These are phyloP conservation scores for Annulohypoxylon stygium DNA, from an alignment of 495 filamentous ascomycete genomes.

Conservation along the genomic window DNA sequence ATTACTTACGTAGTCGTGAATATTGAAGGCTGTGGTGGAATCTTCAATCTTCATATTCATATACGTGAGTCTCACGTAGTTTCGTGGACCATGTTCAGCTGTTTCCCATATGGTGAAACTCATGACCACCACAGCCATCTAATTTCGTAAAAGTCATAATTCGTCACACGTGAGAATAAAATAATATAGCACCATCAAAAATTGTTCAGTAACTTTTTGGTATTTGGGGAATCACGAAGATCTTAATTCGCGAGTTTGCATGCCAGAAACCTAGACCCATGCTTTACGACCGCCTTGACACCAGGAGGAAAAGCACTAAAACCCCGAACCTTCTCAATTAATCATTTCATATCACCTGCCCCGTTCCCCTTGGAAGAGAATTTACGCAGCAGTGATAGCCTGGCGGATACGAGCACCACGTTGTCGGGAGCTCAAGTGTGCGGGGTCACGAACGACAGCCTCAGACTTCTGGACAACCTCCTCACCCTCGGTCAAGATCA, in stretches of 20 bases:
- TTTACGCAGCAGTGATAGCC: conserved; percentile 85
- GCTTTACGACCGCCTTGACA: conserved; percentile 57
- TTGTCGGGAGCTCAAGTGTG: conserved; percentile 85
- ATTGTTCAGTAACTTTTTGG: conserved; percentile 47
- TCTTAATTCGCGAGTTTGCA: conserved; percentile 54
- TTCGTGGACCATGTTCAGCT: neutral
- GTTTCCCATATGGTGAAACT: neutral
- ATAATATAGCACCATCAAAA: neutral
- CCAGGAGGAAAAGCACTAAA: conserved; percentile 54
- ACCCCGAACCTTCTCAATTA: conserved; percentile 47
- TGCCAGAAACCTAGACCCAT: conserved; percentile 57
- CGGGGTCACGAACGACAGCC: conserved; percentile 69
- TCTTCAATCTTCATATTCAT: no score
- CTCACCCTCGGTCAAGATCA: conserved; percentile 96
- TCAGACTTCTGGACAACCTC: conserved; percentile 90
- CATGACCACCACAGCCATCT: neutral
- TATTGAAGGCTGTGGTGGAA: no score
- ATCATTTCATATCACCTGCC: conserved; percentile 43
- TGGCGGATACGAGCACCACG: conserved; percentile 81
- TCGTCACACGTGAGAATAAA: neutral
- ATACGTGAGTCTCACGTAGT: neutral
- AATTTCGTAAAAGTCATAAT: neutral
- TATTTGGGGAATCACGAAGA: conserved; percentile 54
- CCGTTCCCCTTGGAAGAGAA: conserved; percentile 7
- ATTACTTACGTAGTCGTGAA: no score